Evolutionary conservation across 306 rosid species (phyloP).

Genomic region (Acacia acuminata): DNA sequence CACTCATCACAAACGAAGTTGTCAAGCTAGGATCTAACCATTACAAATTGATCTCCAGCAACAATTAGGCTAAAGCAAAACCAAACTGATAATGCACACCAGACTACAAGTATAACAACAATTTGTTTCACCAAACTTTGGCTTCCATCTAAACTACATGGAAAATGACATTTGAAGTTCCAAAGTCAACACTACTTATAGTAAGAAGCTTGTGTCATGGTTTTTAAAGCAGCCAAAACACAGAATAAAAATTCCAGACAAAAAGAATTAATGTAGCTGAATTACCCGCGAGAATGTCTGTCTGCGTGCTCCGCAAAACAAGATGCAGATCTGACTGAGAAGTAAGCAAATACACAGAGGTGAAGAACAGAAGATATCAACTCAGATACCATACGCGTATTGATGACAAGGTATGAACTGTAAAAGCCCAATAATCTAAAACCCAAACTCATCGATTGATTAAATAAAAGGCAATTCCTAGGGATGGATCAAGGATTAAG

Average conservation of each 20-base stretch:
- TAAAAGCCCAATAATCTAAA: constrained; percentile 55
- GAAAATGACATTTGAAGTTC: constrained; percentile 22
- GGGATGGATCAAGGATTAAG: constrained; percentile 14
- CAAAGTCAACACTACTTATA: not conserved
- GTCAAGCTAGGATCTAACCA: constrained; percentile 33
- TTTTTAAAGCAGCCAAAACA: constrained; percentile 39
- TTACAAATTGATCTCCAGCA: constrained; percentile 26
- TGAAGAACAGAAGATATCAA: constrained; percentile 38
- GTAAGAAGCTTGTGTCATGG: constrained; percentile 8
- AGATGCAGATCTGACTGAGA: constrained; percentile 65
- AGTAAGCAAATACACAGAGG: constrained; percentile 46
- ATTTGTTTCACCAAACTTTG: constrained; percentile 11
- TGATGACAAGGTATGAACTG: constrained; percentile 81
- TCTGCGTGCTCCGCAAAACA: constrained; percentile 34
- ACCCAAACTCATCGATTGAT: constrained; percentile 39
- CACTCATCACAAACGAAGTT: constrained; percentile 37
- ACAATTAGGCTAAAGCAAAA: constrained; percentile 20
- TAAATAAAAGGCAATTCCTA: constrained; percentile 27
- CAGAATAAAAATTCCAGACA: constrained; percentile 45
- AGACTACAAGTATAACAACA: constrained; percentile 6
- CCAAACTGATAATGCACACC: constrained; percentile 18
- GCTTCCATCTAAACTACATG: constrained; percentile 9
- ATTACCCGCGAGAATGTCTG: constrained; percentile 66
- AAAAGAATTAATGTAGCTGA: constrained; percentile 36
- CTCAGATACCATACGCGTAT: constrained; percentile 64